These are phyloP conservation scores for Phytophthora niederhauseri DNA, from an alignment of 352 stramenopile genomes.

Conservation along the genomic window DNA sequence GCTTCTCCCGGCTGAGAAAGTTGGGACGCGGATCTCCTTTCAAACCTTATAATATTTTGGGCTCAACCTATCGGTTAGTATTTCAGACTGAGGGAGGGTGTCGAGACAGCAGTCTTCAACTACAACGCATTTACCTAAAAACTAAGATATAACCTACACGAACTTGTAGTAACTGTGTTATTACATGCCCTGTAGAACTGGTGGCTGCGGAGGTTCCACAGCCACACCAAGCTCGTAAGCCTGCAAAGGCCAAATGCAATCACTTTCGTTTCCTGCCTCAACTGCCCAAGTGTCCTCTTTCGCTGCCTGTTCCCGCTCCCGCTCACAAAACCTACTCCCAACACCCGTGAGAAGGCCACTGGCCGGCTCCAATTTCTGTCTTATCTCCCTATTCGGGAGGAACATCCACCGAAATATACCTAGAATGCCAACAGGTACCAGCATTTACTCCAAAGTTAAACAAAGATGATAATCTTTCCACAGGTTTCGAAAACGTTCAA, in stretches of 20 bases:
- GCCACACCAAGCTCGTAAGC: not conserved
- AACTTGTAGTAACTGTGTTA: not conserved
- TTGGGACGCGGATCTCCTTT: not conserved
- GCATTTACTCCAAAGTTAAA: too few relatives aligned
- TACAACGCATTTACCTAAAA: not conserved
- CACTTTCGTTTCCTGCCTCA: not conserved
- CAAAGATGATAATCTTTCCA: too few relatives aligned
- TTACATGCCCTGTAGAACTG: not conserved
- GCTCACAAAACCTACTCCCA: too few relatives aligned
- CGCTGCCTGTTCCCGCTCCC: not conserved
- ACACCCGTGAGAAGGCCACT: too few relatives aligned
- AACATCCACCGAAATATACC: too few relatives aligned
- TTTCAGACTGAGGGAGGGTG: constrained; percentile 3
- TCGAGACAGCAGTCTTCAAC: not conserved
- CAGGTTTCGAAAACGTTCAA: too few relatives aligned
- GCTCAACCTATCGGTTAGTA: constrained; percentile 3
- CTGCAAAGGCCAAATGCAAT: not conserved
- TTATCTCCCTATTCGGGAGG: too few relatives aligned
- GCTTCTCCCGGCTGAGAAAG: not conserved
- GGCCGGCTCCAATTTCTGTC: too few relatives aligned
- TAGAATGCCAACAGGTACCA: too few relatives aligned
- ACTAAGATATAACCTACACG: not conserved
- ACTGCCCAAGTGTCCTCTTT: not conserved
- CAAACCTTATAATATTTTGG: not conserved
- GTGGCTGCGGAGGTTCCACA: not conserved